A percentile compares a stretch with the other conserved stretches of the same genome.
Evolutionary conservation across 768 basidiomycete genomes (phyloP).

Genomic region (Kwoniella dejecticola): DNA sequence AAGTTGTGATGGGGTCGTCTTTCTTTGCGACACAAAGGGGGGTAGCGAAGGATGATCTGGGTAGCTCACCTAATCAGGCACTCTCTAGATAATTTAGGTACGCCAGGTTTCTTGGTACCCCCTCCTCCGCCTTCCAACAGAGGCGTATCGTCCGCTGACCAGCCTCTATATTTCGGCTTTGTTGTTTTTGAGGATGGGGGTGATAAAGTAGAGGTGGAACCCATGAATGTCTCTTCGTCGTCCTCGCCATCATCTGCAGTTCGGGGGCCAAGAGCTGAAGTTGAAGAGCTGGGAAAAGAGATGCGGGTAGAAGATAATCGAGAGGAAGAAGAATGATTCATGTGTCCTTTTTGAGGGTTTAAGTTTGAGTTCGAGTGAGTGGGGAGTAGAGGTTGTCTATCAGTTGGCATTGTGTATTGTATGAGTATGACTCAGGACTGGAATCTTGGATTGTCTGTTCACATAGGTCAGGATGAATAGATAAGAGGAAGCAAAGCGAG

Average conservation of each 20-base stretch:
- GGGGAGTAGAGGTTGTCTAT: slow-evolving; percentile 34
- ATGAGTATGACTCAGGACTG: too few relatives aligned
- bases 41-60: background rate
- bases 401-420: slow-evolving; percentile 19
- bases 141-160: slow-evolving; percentile 73
- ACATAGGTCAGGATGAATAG: too few relatives aligned
- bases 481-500: too few relatives aligned
- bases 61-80: slow-evolving; percentile 43
- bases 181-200: too few relatives aligned
- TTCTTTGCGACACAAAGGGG: too few relatives aligned
- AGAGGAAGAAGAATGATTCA: slow-evolving; percentile 23
- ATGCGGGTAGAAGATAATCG: slow-evolving; percentile 34
- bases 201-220: slow-evolving; percentile 8
- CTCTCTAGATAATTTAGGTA: slow-evolving; percentile 42
- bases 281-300: slow-evolving; percentile 43
- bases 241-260: too few relatives aligned
- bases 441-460: too few relatives aligned
- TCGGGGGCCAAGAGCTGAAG: slow-evolving; percentile 21
- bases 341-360: slow-evolving; percentile 1
- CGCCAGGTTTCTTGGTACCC: slow-evolving; percentile 16
- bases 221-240: slow-evolving; percentile 8
- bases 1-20: too few relatives aligned
- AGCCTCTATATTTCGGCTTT: slow-evolving; percentile 68
- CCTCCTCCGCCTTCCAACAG: background rate
- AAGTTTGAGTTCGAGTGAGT: slow-evolving; percentile 7